Conservation (phyloP, 208 protist genomes). For the Acanthamoeba lenticulata region DNA sequence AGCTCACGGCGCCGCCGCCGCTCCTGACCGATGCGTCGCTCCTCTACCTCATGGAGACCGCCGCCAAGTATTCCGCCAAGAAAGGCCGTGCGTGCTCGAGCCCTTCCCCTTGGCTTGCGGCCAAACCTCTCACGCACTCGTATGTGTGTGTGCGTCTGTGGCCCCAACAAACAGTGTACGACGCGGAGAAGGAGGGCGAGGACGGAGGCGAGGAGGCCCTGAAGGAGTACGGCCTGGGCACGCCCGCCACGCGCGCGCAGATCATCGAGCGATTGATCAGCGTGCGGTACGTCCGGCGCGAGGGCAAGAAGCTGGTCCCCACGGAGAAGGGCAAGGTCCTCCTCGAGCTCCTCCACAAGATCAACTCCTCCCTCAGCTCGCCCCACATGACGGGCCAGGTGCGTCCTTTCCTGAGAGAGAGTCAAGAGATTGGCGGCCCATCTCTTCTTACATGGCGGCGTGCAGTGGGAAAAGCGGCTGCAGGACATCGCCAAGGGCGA, state of each 20-base stretch:
- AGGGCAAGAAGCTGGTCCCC: conserved; percentile 58
- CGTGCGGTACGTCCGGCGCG: conserved; percentile 40
- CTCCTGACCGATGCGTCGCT: conserved; percentile 52
- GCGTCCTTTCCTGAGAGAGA: not conserved
- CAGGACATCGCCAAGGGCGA: conserved; percentile 43
- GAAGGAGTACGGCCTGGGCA: conserved; percentile 65
- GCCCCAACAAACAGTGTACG: not conserved
- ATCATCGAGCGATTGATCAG: conserved; percentile 60
- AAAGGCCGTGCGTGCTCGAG: not conserved
- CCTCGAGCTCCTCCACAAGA: conserved; percentile 53
- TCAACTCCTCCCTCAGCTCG: not conserved
- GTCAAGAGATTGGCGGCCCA: too few relatives aligned
- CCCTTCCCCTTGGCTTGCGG: not conserved
- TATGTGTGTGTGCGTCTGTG: too few relatives aligned
- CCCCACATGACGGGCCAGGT: conserved; percentile 59
- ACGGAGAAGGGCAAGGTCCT: conserved; percentile 69
- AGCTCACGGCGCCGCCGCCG: conserved; percentile 32
- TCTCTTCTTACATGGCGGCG: not conserved
- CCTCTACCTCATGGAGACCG: conserved; percentile 64
- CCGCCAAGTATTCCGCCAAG: not conserved
- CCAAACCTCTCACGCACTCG: not conserved
- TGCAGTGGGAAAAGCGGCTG: conserved; percentile 49
- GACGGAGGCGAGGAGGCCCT: conserved; percentile 22
- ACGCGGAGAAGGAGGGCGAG: not conserved
- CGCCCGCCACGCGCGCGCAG: conserved; percentile 50